Base-by-base conservation (phyloP, 306 rosid genomes). In the Argentina anserina region DNA sequence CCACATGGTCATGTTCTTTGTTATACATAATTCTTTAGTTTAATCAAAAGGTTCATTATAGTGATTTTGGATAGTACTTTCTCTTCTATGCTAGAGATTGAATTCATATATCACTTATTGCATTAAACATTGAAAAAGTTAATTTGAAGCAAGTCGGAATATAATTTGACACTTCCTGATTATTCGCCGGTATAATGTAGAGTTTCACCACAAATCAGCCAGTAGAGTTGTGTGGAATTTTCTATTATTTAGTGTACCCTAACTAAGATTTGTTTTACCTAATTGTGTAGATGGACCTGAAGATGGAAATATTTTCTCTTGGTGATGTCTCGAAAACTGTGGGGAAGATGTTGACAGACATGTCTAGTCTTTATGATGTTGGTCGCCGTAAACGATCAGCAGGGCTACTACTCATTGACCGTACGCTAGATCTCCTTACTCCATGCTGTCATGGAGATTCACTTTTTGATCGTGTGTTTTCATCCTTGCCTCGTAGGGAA, bases 361-460 rank as follows among this genome's bases (percentile, higher is more conserved):
- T 93, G 98, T 93, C 97, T 55, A 93, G 97, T 80, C 92, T 90
- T 63, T 93, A 93, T 79, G 98, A 93, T 41, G 97, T 91, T 29
- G 98, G 98, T 62, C 92, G 97, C 41, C 92, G 90, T 61, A 93
- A 83, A 80, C 79, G 86, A 75, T 90, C 98, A 21, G 90, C 96
- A 8, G 98, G 97, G 76, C 82, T 91, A 47, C 79, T 93, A 69
- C 87, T 93, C 68, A 56, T 93, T 66, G 98, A 93, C 84, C 96
- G 96, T 53, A 86, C 98, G 9, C 97, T 90, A n/a, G 98, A 93
- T 81, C 97, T 93, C 79, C 91, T 90, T 65, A 93, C 96, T 60
- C 96, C 97, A 55, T 93, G 96, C 78, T 87, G 89, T 71, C 98
- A 93, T 66, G 98, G 96, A 78, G 97, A 90, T 81, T 91, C 97